phyloP scores from a whole-genome alignment of 805 yeast genomes.

The Saccharomycopsis sp. region DNA sequence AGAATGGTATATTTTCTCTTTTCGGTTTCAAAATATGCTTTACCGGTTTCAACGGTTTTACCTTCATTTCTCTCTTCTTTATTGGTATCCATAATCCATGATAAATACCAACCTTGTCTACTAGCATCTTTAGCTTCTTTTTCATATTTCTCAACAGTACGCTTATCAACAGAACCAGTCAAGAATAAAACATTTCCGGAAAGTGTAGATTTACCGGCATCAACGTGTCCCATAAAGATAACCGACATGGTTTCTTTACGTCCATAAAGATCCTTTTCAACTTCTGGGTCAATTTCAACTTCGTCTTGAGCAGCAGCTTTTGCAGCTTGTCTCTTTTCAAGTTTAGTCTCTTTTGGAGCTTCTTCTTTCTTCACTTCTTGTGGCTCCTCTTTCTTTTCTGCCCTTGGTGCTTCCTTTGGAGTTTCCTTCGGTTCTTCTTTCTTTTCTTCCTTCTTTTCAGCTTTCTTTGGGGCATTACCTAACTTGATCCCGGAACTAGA shows the following conservation, averaged over 20 bases:
- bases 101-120: conserved; percentile 98
- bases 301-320: conserved; percentile 33
- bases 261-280: conserved; percentile 89
- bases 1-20: conserved; percentile 95
- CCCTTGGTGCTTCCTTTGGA: conserved; percentile 22
- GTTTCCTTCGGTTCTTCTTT: conserved; percentile 25
- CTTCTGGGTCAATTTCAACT: conserved; percentile 76
- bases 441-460: conserved; percentile 28
- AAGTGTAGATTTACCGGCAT: conserved; percentile 99
- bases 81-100: conserved; percentile 99
- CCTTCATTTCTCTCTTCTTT: conserved; percentile 99
- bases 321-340: conserved; percentile 21
- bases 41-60: conserved; percentile 98
- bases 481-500: conserved; percentile 59
- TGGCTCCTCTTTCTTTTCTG: conserved; percentile 17
- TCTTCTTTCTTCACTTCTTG: conserved; percentile 20
- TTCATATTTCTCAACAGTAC: conserved; percentile 97
- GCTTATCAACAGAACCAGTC: conserved; percentile 97
- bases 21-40: conserved; percentile 95
- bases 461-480: conserved; percentile 42
- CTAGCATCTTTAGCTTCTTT: conserved; percentile 99
- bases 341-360: conserved; percentile 18
- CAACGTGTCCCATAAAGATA: conserved; percentile 99
- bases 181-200: conserved; percentile 93
- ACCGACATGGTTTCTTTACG: conserved; percentile 96